A percentile compares a stretch with the other conserved stretches of the same genome.
Evolutionary conservation across 257 asterid genomes (phyloP).

Genomic region (Solanum pennellii): DNA sequence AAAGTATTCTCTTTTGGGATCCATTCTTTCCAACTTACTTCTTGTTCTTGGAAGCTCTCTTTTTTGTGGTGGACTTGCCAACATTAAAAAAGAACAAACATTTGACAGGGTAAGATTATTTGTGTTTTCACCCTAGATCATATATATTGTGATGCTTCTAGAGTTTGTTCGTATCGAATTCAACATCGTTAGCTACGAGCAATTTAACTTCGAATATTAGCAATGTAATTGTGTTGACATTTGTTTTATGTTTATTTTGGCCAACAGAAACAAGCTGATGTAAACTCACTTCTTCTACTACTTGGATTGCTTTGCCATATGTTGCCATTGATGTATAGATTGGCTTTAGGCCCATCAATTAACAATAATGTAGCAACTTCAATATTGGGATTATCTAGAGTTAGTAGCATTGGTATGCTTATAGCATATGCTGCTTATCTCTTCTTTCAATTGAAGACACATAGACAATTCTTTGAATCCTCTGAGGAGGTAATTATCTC

Average conservation of each 20-base stretch:
- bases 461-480: constrained; percentile 14
- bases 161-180: background rate
- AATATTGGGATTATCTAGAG: constrained; percentile 25
- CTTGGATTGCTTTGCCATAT: constrained; percentile 34
- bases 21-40: constrained; percentile 35
- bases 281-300: constrained; percentile 18
- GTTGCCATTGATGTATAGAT: constrained; percentile 27
- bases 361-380: background rate
- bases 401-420: constrained; percentile 31
- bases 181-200: background rate
- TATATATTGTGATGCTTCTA: background rate
- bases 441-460: constrained; percentile 30
- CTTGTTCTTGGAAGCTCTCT: constrained; percentile 36
- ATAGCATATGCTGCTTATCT: constrained; percentile 26
- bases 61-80: constrained; percentile 24
- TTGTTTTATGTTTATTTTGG: background rate
- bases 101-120: constrained; percentile 26
- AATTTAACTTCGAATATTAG: background rate
- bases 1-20: constrained; percentile 36
- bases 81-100: constrained; percentile 24
- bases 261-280: constrained; percentile 34
- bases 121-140: background rate
- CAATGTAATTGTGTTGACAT: background rate
- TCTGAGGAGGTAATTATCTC: constrained; percentile 12
- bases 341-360: background rate